Percentiles rank a stretch among this genome's conserved stretches.
Conservation (phyloP, 1,284 basidiomycete genomes). For the Exobasidium cylindrosporum region DNA sequence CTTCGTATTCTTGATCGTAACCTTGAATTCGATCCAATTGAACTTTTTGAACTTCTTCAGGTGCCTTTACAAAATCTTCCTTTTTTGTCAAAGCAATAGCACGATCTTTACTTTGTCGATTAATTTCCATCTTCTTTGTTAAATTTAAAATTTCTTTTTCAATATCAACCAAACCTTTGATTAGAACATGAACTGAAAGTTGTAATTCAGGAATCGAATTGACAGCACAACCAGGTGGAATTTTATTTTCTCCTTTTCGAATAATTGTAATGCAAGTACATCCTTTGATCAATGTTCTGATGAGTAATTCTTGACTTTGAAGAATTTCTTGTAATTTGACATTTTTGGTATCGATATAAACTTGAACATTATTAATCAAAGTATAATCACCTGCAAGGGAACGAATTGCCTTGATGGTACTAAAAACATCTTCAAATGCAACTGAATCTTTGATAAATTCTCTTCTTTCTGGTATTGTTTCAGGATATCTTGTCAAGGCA, state of each 20-base stretch:
- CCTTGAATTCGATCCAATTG: conserved; percentile 41
- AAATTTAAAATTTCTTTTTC: conserved; percentile 48
- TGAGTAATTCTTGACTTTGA: conserved; percentile 70
- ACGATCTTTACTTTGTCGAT: conserved; percentile 35
- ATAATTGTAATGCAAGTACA: conserved; percentile 72
- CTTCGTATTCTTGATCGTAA: conserved; percentile 36
- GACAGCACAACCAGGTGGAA: conserved; percentile 87
- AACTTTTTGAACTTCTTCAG: conserved; percentile 39
- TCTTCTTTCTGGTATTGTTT: conserved; percentile 53
- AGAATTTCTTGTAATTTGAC: conserved; percentile 60
- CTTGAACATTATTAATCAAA: conserved; percentile 82
- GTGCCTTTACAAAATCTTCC: conserved; percentile 43
- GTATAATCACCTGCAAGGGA: conserved; percentile 88
- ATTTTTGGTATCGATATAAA: conserved; percentile 73
- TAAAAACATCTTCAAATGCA: conserved; percentile 79
- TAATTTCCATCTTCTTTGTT: conserved; percentile 50
- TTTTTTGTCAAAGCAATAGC: conserved; percentile 37
- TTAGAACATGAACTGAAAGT: conserved; percentile 42
- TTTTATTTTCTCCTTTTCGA: conserved; percentile 58
- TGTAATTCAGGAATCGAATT: conserved; percentile 56
- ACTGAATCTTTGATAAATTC: conserved; percentile 21
- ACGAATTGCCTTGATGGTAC: conserved; percentile 73
- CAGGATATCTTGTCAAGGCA: conserved; percentile 82
- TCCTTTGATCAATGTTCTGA: conserved; percentile 82
- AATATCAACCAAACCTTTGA: conserved; percentile 47